Percentiles rank a stretch among this genome's conserved stretches.
These are phyloP conservation scores for Sphenostylis stenocarpa DNA, from an alignment of 306 rosid genomes.

Conservation along the genomic window DNA sequence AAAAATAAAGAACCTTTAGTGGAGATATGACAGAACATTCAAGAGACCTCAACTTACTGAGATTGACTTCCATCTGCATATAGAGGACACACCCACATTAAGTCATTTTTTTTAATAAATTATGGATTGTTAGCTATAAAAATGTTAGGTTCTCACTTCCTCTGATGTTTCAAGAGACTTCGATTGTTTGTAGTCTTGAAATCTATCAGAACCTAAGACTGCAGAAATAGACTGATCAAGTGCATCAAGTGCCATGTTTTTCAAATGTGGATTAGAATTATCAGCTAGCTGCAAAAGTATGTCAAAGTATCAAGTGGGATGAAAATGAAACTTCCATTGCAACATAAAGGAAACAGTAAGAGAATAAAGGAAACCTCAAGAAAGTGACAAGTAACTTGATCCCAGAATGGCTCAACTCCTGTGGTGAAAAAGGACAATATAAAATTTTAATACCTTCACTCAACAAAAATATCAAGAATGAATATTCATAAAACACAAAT, in stretches of 20 bases:
- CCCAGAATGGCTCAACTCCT: slow-evolving; percentile 98
- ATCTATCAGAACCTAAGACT: slow-evolving; percentile 78
- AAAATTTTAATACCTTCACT: slow-evolving; percentile 6
- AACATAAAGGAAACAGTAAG: slow-evolving; percentile 21
- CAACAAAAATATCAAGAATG: slow-evolving; percentile 8
- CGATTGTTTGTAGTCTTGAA: slow-evolving; percentile 53
- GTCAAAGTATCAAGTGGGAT: slow-evolving; percentile 29
- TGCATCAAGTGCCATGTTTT: slow-evolving; percentile 90
- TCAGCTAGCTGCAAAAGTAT: slow-evolving; percentile 79
- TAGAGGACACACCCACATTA: slow-evolving; percentile 21
- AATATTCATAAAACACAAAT: background rate
- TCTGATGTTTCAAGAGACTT: slow-evolving; percentile 49
- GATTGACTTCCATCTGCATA: slow-evolving; percentile 57
- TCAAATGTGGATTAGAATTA: slow-evolving; percentile 76
- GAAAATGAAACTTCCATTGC: slow-evolving; percentile 31
- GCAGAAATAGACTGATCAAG: slow-evolving; percentile 93
- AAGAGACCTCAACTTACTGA: slow-evolving; percentile 60
- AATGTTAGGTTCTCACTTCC: slow-evolving; percentile 56
- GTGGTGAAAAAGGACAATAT: slow-evolving; percentile 30
- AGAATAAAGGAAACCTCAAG: slow-evolving; percentile 63
- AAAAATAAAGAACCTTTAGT: slow-evolving; percentile 73
- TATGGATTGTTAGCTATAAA: slow-evolving; percentile 18
- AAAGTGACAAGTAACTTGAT: slow-evolving; percentile 85
- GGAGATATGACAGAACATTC: slow-evolving; percentile 90
- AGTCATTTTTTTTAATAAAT: slow-evolving; percentile 27